Conservation (phyloP, 2,329 filamentous ascomycete genomes). For the Colletotrichum lupini region DNA sequence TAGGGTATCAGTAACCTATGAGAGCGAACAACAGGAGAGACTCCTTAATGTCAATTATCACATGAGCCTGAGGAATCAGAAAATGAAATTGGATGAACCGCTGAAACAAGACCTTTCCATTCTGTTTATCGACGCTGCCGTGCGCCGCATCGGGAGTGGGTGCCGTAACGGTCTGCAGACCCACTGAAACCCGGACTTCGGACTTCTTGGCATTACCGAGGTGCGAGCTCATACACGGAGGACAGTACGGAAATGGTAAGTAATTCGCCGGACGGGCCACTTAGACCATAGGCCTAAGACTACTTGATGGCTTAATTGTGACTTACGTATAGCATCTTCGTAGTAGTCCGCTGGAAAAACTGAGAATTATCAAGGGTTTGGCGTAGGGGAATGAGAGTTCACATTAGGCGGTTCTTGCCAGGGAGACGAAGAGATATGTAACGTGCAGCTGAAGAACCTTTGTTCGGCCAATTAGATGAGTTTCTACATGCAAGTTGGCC, state of each 20-base stretch:
- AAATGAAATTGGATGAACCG: too few species aligned
- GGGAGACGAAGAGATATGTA: too few species aligned
- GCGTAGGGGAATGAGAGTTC: too few species aligned
- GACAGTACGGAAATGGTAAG: not conserved
- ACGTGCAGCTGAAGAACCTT: too few species aligned
- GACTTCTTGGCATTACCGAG: conserved; percentile 36
- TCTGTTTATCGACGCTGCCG: too few species aligned
- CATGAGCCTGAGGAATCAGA: too few species aligned
- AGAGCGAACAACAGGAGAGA: too few species aligned
- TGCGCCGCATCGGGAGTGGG: not conserved
- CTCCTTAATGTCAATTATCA: too few species aligned
- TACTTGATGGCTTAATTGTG: not conserved
- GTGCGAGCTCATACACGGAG: not conserved
- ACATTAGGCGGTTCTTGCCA: too few species aligned
- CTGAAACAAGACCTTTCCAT: too few species aligned
- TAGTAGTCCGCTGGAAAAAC: too few species aligned
- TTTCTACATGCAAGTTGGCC: not conserved
- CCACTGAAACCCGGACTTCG: conserved; percentile 29
- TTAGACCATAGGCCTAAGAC: not conserved
- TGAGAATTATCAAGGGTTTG: not conserved
- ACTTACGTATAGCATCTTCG: not conserved
- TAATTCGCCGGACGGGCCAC: not conserved
- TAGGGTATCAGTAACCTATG: too few species aligned
- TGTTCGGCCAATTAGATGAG: not conserved
- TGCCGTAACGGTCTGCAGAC: not conserved